Base-by-base conservation (phyloP, 139 green algal genomes). In the Picocystis salinarum region DNA sequence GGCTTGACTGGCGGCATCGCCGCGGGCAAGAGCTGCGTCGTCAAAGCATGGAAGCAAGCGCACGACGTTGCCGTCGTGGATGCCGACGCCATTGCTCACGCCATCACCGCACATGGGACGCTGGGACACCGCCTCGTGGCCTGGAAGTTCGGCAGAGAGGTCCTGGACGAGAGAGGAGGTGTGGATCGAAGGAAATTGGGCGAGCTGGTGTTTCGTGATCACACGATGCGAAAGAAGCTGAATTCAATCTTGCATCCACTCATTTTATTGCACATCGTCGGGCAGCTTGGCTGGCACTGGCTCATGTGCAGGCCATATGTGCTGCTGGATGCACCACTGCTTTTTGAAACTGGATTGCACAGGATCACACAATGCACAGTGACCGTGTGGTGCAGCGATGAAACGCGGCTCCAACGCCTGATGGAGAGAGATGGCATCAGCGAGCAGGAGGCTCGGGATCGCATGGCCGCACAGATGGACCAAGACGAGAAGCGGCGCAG, bases 321-420 rank as follows among this genome's bases (percentile, higher is more conserved):
- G 66, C 61, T 82, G 0, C 42, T 91, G 2, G 79, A 91, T 50
- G 83, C 86, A 73, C 79, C 79, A 0, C 59, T 91, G 28, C 67
- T 91, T 6, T 85, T 91, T 47, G 79, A 91, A 48, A 80, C 67
- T 5, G 63, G 66, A 0, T 50, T 50, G 7, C 33, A 67, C 23
- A 42, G 37, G 20, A 17, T 72, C 10, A 50, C 53, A 0, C 46
- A 51, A 13, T 61, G 53, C 0, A 37, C 36, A 9, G 53, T 87
- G 7, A 37, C 83, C 7, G 74, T 88, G 3, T 45, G 54, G 1
- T 73, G 61, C 41, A 52, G 29, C 9, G 34, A 47, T 15, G 20
- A 54, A 3, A 24, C 9, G 23, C 61, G 84, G 76, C 26, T 76
- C 20, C 18, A 40, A 7, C 63, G 77, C 1, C 28, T 89, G 18